Evolutionary conservation across 805 yeast species (phyloP).

Genomic region (Brettanomyces sp.): DNA sequence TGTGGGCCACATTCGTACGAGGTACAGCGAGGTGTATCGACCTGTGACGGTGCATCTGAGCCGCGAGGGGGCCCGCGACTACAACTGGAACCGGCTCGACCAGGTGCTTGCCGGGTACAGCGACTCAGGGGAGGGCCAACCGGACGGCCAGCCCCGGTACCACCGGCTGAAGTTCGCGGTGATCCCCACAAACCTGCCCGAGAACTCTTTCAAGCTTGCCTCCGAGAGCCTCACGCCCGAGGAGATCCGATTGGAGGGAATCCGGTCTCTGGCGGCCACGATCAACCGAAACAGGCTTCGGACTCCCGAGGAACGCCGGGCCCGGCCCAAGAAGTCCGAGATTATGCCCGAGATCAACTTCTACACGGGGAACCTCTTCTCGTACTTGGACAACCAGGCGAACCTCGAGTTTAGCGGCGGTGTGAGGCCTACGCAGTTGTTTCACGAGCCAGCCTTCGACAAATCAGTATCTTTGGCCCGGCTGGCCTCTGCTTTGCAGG

Average conservation of each 20-base stretch:
- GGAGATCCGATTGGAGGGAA: slow-evolving; percentile 88
- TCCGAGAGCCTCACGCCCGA: slow-evolving; percentile 67
- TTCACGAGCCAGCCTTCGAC: slow-evolving; percentile 28
- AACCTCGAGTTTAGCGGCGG: slow-evolving; percentile 14
- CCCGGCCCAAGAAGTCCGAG: slow-evolving; percentile 31
- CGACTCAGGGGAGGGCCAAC: slow-evolving; percentile 36
- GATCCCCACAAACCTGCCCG: slow-evolving; percentile 66
- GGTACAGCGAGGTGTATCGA: slow-evolving; percentile 62
- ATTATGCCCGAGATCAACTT: slow-evolving; percentile 68
- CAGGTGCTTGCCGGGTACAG: slow-evolving; percentile 88
- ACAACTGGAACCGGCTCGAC: slow-evolving; percentile 89
- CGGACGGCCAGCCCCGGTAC: slow-evolving; percentile 41
- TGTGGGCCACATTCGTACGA: slow-evolving; percentile 57
- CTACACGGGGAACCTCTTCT: slow-evolving; percentile 77
- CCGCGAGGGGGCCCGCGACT: slow-evolving; percentile 36
- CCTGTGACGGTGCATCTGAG: slow-evolving; percentile 48
- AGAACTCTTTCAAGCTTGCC: slow-evolving; percentile 30
- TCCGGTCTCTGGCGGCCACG: slow-evolving; percentile 54
- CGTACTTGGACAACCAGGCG: slow-evolving; percentile 39
- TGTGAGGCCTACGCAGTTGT: slow-evolving; percentile 11
- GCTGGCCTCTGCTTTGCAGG: slow-evolving; percentile 59
- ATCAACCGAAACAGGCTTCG: slow-evolving; percentile 50
- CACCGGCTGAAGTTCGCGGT: slow-evolving; percentile 78
- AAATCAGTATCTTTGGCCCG: slow-evolving; percentile 40
- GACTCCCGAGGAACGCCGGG: slow-evolving; percentile 30